A percentile compares a stretch with the other conserved stretches of the same genome.
These are phyloP conservation scores for Conticribra guillardii DNA, from an alignment of 108 stramenopile species.

Conservation along the genomic window DNA sequence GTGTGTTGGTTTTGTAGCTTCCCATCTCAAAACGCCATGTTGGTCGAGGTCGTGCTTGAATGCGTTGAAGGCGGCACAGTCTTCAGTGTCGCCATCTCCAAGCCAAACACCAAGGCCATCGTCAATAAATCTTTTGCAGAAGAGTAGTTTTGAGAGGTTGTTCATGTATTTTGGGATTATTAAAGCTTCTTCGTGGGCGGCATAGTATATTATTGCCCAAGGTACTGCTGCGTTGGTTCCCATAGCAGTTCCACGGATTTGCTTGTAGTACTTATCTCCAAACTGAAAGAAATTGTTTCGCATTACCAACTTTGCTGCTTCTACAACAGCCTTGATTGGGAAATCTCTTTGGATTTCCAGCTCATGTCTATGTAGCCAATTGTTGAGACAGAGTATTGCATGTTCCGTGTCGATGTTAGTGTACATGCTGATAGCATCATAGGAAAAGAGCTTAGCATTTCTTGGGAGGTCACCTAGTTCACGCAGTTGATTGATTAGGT, in stretches of 20 bases:
- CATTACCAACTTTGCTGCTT: slow-evolving; percentile 20
- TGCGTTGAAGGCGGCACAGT: too few species aligned
- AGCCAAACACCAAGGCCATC: not conserved
- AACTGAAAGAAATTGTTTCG: slow-evolving; percentile 17
- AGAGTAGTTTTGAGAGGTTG: not conserved
- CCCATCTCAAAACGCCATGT: too few species aligned
- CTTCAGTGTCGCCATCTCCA: too few species aligned
- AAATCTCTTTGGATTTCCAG: not conserved
- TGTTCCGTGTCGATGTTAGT: slow-evolving; percentile 33
- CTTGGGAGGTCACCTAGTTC: not conserved
- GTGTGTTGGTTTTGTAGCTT: too few species aligned
- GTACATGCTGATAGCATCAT: slow-evolving; percentile 36
- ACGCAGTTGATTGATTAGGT: not conserved
- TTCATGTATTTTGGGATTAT: not conserved
- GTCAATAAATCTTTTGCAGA: not conserved
- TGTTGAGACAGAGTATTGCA: slow-evolving; percentile 11
- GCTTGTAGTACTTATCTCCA: not conserved
- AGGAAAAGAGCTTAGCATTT: slow-evolving; percentile 15
- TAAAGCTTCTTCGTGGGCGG: not conserved
- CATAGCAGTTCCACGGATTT: slow-evolving; percentile 15
- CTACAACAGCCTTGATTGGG: slow-evolving; percentile 3
- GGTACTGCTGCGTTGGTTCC: not conserved
- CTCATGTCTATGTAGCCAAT: not conserved
- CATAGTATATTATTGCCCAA: not conserved
- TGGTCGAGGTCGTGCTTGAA: too few species aligned